Evolutionary conservation across 495 filamentous ascomycete genomes (phyloP), one percentile per base, ranked within the genome.

Genomic region (Physcia stellaris): DNA sequence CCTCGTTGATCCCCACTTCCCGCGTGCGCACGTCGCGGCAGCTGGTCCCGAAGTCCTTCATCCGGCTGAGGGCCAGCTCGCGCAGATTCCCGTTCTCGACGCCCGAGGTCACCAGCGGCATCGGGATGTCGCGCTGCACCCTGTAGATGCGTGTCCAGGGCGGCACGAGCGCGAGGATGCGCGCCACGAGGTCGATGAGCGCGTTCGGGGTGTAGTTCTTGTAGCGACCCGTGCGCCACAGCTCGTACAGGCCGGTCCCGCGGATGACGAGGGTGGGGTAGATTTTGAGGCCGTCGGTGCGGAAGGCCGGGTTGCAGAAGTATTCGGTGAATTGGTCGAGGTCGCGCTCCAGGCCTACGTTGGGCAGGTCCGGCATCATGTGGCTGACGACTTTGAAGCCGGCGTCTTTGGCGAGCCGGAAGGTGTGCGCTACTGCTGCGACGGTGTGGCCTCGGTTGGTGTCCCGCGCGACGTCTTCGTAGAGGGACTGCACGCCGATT

Each of bases 341-440:
- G 55, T 98, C 90, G 43, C 90, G 80, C 61, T 96, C 92, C 82
- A 95, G 92, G 40, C 90, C 90, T 4, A 98, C 90, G 51, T 98
- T 98, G 10, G 90, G 90, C 20, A 98, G 66, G 54, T 98, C 90
- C 11, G 90, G 90, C 90, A 98, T 98, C 90, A 98, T 98, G 59
- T 98, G 90, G 44, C 80, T 86, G 47, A 98, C 90, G 5, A 98
- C 88, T 58, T 98, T 98, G 70, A 94, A 98, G 12, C 90, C 90
- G 19, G 92, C 85, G 58, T 98, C 90, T 59, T 98, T 98, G 39
- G 92, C 77, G 13, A 94, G 69, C 49, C 77, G 84, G 59, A 98
- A 98, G 0, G 88, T 96, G 57, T 98, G 83, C 11, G 82, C 85
- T 3, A 96, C 90, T 0, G 92, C 77, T 22, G 84, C 81, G 34